Evolutionary conservation across 345 rosid species (phyloP).

Genomic region (Nasturtium officinale): DNA sequence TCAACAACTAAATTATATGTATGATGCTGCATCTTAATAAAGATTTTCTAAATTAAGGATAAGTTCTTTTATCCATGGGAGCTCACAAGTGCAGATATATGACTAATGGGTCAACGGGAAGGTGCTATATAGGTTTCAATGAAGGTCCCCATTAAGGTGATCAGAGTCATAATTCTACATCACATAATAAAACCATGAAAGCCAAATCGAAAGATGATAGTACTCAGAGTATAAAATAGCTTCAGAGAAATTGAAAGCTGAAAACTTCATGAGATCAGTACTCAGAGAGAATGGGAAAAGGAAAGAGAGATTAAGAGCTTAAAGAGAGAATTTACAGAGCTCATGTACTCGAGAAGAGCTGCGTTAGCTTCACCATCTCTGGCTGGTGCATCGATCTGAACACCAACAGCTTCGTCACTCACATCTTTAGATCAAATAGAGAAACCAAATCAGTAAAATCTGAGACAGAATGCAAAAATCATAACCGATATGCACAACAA

Average conservation of each 20-base stretch:
- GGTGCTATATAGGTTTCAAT: slow-evolving; percentile 5
- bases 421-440: slow-evolving; percentile 51
- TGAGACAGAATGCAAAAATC: no score
- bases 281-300: not conserved
- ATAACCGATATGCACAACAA: no score
- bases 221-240: not conserved
- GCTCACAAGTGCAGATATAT: not conserved
- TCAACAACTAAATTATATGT: not conserved
- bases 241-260: slow-evolving; percentile 1
- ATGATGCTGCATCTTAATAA: not conserved
- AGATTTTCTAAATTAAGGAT: not conserved
- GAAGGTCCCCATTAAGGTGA: not conserved
- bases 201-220: not conserved
- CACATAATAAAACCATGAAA: slow-evolving; percentile 19
- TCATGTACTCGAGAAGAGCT: slow-evolving; percentile 81
- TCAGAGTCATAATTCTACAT: slow-evolving; percentile 1
- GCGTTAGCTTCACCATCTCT: slow-evolving; percentile 95
- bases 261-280: not conserved
- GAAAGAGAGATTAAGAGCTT: not conserved
- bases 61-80: not conserved
- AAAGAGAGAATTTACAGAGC: slow-evolving; percentile 57
- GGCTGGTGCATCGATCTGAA: slow-evolving; percentile 92
- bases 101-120: slow-evolving; percentile 15
- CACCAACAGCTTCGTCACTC: slow-evolving; percentile 79
- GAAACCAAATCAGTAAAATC: not conserved